Base-by-base conservation (phyloP, 2,329 filamentous ascomycete genomes). In the Colletotrichum sp. region DNA sequence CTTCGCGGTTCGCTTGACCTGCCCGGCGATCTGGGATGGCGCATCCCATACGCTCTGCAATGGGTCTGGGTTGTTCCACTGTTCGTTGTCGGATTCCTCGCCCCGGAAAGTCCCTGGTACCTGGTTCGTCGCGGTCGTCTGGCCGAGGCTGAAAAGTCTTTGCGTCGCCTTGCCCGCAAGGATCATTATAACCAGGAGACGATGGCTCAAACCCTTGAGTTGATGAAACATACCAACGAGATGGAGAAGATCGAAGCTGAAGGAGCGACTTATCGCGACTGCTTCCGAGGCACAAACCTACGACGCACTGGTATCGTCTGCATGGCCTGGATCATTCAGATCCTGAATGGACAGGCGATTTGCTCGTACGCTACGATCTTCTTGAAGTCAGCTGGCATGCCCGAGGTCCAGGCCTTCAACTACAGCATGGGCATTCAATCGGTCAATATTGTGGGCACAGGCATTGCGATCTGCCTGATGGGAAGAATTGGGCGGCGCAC, bases 41-140 rank as follows among this genome's bases (percentile, higher is more conserved):
- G 62, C 16, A 26, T 84, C 5, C 84, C 85, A 3, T 87, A 84
- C 61, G 86, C 87, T 3, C 78, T 89, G 21, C 87, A 89, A 80
- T 89, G 87, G 88, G 84, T 89, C 56, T 89, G 88, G 88, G 83
- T 87, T 8, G 72, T 84, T 3, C 75, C 88, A 24, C 84, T 89
- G 69, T 76, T 89, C 7, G 82, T 85, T 0, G 86, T 86, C 12
- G 77, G 88, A 28, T 82, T 85, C 32, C 86, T 88, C 74, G 85
- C 88, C 10, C 88, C 88, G 0, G 88, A 89, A 75, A 87, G 86
- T 66, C 87, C 87, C 0, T 89, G 87, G 85, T 89, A 87, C 86
- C 82, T 89, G 2, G 83, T 87, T n/a, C 85, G 87, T 10, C 83
- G 83, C 38, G 86, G 86, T 4, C 79, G 83, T 10, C 77, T 78